phyloP scores from a whole-genome alignment of 1,139 yeast genomes.

The Nakaseomyces sp. region DNA sequence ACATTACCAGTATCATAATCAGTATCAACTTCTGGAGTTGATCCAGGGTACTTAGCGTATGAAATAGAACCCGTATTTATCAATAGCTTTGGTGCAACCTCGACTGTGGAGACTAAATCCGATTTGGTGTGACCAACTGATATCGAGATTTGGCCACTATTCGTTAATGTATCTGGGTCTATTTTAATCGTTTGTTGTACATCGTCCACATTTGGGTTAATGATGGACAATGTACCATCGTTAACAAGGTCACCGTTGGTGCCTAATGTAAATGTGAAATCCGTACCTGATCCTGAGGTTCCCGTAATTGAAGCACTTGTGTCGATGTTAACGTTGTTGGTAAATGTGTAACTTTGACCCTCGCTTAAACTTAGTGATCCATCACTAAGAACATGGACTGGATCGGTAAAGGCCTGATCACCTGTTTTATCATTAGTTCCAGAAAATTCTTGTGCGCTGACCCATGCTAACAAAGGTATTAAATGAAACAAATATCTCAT shows the following conservation, averaged over 20 bases:
- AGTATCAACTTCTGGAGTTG: not conserved
- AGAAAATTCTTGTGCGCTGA: not conserved
- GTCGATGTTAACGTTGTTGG: not conserved
- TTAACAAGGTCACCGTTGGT: not conserved
- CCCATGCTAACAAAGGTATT: not conserved
- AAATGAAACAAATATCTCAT: not conserved
- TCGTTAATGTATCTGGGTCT: not conserved
- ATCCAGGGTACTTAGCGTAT: not conserved
- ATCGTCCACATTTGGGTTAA: not conserved
- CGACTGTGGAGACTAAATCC: not conserved
- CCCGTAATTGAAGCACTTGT: not conserved
- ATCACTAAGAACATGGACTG: not conserved
- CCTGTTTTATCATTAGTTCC: not conserved
- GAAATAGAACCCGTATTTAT: not conserved
- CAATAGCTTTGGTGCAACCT: not conserved
- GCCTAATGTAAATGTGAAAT: not conserved
- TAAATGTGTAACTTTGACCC: not conserved
- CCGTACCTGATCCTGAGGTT: not conserved
- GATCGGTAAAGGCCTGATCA: not conserved
- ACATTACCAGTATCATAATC: not conserved
- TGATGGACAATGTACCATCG: not conserved
- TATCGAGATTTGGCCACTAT: not conserved
- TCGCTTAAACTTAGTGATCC: not conserved
- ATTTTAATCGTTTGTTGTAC: not conserved
- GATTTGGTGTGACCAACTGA: not conserved